Base-by-base conservation (phyloP, 345 rosid species). In the Brassica incana region DNA sequence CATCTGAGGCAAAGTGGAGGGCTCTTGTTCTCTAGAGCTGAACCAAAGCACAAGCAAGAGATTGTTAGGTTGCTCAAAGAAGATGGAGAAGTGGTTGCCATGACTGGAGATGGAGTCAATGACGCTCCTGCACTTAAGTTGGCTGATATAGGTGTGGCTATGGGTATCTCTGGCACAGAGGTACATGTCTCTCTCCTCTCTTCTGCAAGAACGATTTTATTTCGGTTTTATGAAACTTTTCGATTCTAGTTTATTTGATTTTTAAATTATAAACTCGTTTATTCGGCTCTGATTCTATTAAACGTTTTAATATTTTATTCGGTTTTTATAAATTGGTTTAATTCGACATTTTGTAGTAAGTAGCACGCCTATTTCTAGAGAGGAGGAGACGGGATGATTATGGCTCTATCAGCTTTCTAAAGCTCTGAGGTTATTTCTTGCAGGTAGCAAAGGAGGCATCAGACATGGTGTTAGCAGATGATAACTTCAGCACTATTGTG, bases 371-470 rank as follows among this genome's bases (percentile, higher is more conserved):
- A n/a, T n/a, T n/a, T n/a, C n/a, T n/a, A n/a, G n/a, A n/a, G n/a
- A n/a, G n/a, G n/a, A n/a, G n/a, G n/a, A n/a, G n/a, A 20, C 2
- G 11, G 43, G 68, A 74, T 63, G 29, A 25, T 45, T 4, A 35
- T 52, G 18, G 29, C 2, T 18, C 32, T 33, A 0, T 62, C 66
- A n/a, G 35, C 8, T 52, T 69, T 62, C 61, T 80, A 11, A 80
- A 69, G 27, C 35, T 69, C 9, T 40, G 29, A 14, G 52, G 2
- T 71, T 54, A 8, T 11, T 1, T n/a, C 40, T 79, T 58, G 43
- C 84, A 95, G 98, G 99, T 95, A 74, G 99, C 99, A 35, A 95
- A 95, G 84, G 99, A 95, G 78, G 99, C 99, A 36, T 85, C 99
- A 16, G 98, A 95, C 85, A 93, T 95, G 99, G 99, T 95, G 78